Base-by-base conservation (phyloP, 345 rosid genomes). In the Iberis pinnata region DNA sequence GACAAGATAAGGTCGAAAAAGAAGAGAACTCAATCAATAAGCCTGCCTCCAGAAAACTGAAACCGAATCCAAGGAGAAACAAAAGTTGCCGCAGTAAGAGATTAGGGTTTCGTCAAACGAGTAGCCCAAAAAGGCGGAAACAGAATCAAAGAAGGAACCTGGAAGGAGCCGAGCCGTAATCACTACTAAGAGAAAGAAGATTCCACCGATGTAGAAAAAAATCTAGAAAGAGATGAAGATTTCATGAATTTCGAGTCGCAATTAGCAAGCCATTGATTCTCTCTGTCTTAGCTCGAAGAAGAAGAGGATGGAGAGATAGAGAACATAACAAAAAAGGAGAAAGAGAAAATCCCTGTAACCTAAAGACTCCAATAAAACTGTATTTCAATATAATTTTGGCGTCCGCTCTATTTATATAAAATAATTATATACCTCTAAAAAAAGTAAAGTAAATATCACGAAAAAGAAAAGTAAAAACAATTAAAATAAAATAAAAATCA, bases 341-440 rank as follows among this genome's bases (percentile, higher is more conserved):
- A n/a, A 43, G 52, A 51, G 43, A 49, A 55, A 49, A 35, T 51
- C 64, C 53, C 35, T 37, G 64, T 65, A 38, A 66, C 70, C 70
- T 66, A 66, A 58, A 52, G 43, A 19, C 18, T 25, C 60, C 43
- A 20, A 58, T 38, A 8, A 27, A 66, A 66, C 44, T 36, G 11
- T 51, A 58, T 66, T 66, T 59, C 59, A 66, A 14, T 44, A 6
- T 66, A 20, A 44, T 66, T 66, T 66, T 58, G 31, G 65, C 70
- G 70, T 66, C 70, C 70, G 70, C 70, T 19, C 35, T 46, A 14
- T 50, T 41, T 56, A 7, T 7, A 3, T 29, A 5, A 5, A 3
- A 2, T 22, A 22, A 2, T 22, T 22, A 2, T 22, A 24, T 43
- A 22, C 43, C 25, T 57, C 4, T 25, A 24, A 2, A 32, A 4